phyloP scores from a whole-genome alignment of 352 stramenopile genomes.

The Thalassiosira exigua region DNA sequence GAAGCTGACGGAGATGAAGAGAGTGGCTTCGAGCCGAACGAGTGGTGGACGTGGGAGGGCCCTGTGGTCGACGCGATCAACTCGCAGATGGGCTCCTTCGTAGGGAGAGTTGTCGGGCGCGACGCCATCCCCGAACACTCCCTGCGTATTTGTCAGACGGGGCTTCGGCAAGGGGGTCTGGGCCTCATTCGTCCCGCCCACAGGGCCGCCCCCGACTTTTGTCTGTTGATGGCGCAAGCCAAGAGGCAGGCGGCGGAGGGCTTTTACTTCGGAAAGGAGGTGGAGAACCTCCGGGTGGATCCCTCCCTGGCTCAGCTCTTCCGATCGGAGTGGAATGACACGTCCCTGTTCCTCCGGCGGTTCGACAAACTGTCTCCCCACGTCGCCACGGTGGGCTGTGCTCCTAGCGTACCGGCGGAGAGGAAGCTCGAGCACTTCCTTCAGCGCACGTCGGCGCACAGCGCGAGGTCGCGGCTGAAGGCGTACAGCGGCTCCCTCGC shows the following conservation, averaged over 20 bases:
- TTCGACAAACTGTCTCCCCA: not conserved
- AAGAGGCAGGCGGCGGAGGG: not conserved
- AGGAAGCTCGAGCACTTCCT: not conserved
- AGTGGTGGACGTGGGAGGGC: not conserved
- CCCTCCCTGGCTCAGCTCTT: constrained; percentile 8
- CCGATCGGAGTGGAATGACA: not conserved
- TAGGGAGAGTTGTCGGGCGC: not conserved
- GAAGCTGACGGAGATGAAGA: too few relatives aligned
- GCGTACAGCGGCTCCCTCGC: not conserved
- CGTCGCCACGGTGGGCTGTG: not conserved
- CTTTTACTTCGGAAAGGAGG: not conserved
- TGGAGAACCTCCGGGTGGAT: not conserved
- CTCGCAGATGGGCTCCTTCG: not conserved
- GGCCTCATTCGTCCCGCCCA: constrained; percentile 7
- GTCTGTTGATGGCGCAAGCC: constrained; percentile 12
- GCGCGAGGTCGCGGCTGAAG: not conserved
- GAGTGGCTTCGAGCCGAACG: constrained; percentile 3
- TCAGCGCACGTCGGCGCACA: not conserved
- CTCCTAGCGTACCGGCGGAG: not conserved
- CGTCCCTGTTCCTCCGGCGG: not conserved
- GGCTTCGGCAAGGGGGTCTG: constrained; percentile 12
- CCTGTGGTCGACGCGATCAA: constrained; percentile 4
- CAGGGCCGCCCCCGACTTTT: constrained; percentile 30
- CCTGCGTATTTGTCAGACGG: constrained; percentile 1
- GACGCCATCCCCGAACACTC: not conserved